Evolutionary conservation across 176 grass and related monocot species (phyloP), one percentile per base, ranked within the genome.

Genomic region (Ensete glaucum): DNA sequence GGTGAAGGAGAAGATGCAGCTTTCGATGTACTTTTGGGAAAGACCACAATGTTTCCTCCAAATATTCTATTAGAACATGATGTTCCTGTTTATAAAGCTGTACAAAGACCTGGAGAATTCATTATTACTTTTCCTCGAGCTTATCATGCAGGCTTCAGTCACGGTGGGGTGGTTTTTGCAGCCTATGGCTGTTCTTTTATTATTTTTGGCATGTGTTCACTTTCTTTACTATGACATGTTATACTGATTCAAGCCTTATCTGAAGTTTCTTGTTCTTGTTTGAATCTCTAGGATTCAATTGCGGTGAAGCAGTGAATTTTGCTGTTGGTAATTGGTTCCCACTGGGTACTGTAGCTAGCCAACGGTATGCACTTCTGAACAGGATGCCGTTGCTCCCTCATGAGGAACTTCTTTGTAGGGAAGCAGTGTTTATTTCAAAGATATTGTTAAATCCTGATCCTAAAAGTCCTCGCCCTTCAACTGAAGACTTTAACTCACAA

Each of bases 41-140:
- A 98, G 77, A 98, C 94, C 26, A 98, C 94, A 43, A 93, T 98
- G 94, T 98, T 98, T 65, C 94, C 94, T 64, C 94, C 94, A 54
- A 93, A 85, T 82, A 64, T 98, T 75, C 71, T 98, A 67, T 74
- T 98, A 78, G 84, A 89, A 77, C 88, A 91, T 81, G 79, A 79
- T 67, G 84, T 98, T 84, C 94, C 94, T 75, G 90, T 98, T 69
- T 93, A 98, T 79, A 98, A 75, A 84, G 90, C 94, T 20, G 88
- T 98, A 29, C 94, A 98, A 74, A 88, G 84, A 72, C 94, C 94
- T 51, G 94, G 94, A 77, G 94, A 98, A 76, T 98, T 98, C 58
- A 84, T 98, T 62, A 76, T 98, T 67, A 98, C 94, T 52, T 98
- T 98, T 62, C 94, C 94, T 66, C 90, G 94, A 71, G 89, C 90